These are phyloP conservation scores for Claviceps citrina DNA, from an alignment of 2,329 filamentous ascomycete genomes.

Conservation along the genomic window DNA sequence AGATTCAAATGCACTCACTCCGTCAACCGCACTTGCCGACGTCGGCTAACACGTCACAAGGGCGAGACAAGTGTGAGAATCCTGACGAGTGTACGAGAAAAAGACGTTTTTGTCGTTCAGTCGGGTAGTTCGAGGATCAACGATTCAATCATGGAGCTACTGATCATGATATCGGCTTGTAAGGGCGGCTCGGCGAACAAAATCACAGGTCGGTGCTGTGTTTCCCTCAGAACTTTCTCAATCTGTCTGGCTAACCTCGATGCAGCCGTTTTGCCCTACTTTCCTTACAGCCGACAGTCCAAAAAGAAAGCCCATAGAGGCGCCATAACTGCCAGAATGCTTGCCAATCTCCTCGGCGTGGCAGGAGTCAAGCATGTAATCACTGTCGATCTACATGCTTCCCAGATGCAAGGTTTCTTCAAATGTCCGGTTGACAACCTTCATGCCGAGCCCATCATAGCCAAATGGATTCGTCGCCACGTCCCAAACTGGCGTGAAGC, in stretches of 20 bases:
- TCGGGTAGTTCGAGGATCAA: slow-evolving; percentile 94
- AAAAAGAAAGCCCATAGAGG: slow-evolving; percentile 98
- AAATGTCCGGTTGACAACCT: slow-evolving; percentile 95
- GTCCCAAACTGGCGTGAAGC: slow-evolving; percentile 77
- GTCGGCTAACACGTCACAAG: slow-evolving; percentile 22
- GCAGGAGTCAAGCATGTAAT: slow-evolving; percentile 96
- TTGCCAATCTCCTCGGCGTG: slow-evolving; percentile 84
- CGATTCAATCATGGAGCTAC: slow-evolving; percentile 95
- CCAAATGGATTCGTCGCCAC: slow-evolving; percentile 86
- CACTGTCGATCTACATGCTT: slow-evolving; percentile 88
- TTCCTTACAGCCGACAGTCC: slow-evolving; percentile 97
- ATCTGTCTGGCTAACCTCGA: not conserved
- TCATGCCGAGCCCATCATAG: slow-evolving; percentile 86
- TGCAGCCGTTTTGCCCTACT: slow-evolving; percentile 76
- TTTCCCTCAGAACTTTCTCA: not conserved
- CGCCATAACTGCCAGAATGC: slow-evolving; percentile 91
- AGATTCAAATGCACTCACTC: too few species aligned
- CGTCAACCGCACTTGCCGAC: slow-evolving; percentile 5
- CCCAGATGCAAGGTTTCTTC: slow-evolving; percentile 99
- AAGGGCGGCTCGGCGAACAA: slow-evolving; percentile 95
- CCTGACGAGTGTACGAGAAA: slow-evolving; percentile 71
- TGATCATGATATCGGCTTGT: slow-evolving; percentile 98
- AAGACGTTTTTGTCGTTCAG: slow-evolving; percentile 98
- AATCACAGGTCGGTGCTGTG: slow-evolving; percentile 59
- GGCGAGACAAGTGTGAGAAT: slow-evolving; percentile 57